phyloP scores from a whole-genome alignment of 495 filamentous ascomycete species.

The Talaromyces trachyspermus region DNA sequence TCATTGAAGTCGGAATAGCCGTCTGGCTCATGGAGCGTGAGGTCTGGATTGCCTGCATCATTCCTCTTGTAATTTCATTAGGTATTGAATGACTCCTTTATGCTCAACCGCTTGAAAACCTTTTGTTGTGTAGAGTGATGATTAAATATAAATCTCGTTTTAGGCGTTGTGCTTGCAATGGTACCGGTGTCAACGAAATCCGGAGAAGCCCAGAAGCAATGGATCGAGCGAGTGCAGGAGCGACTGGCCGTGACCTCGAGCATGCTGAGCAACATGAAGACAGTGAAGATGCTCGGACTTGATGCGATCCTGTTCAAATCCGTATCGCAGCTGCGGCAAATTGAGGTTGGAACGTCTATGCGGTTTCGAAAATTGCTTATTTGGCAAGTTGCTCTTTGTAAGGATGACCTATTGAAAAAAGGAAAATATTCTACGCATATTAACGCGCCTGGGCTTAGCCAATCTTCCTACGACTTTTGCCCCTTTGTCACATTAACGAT shows the following conservation, averaged over 20 bases:
- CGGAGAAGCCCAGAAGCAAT: constrained; percentile 1
- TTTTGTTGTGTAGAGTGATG: neutral
- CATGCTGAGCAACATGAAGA: constrained; percentile 24
- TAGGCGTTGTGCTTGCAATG: neutral
- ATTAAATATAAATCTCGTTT: neutral
- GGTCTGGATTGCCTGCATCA: constrained; percentile 35
- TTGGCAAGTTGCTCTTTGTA: constrained; percentile 13
- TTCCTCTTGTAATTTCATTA: constrained; percentile 40
- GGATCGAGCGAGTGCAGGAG: constrained; percentile 9
- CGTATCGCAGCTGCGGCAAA: constrained; percentile 43
- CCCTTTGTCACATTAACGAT: constrained; percentile 44
- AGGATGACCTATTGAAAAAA: too few relatives aligned
- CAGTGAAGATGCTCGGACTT: constrained; percentile 48
- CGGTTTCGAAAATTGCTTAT: constrained; percentile 13
- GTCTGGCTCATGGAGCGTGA: constrained; percentile 43
- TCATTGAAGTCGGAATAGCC: constrained; percentile 47
- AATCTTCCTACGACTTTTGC: constrained; percentile 31
- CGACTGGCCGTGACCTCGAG: constrained; percentile 12
- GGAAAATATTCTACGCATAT: too few relatives aligned
- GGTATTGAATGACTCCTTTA: constrained; percentile 21
- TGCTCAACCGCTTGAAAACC: neutral
- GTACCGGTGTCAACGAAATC: constrained; percentile 2
- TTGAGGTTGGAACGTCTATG: constrained; percentile 39
- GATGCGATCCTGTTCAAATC: constrained; percentile 22
- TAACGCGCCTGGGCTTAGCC: too few relatives aligned